These are phyloP conservation scores for Bisporella sp. DNA, from an alignment of 2,329 filamentous ascomycete species.

Conservation along the genomic window DNA sequence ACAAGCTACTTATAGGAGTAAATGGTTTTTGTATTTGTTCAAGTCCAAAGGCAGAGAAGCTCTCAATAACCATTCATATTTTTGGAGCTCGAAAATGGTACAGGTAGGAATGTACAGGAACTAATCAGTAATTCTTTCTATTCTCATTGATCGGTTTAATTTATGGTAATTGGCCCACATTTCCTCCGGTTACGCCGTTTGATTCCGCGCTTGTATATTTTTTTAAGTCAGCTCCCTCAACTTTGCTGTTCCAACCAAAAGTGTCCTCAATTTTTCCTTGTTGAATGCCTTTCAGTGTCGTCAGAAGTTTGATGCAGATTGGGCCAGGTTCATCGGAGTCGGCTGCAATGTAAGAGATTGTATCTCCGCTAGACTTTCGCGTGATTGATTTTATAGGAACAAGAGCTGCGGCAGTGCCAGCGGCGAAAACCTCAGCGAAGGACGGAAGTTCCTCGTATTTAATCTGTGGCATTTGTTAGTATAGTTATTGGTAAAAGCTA, in stretches of 20 bases:
- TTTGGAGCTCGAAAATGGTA: too few relatives aligned
- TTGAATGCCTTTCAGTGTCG: slow-evolving; percentile 79
- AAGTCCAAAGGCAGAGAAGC: too few relatives aligned
- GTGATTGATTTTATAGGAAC: slow-evolving; percentile 92
- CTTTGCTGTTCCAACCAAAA: slow-evolving; percentile 27
- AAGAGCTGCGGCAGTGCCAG: slow-evolving; percentile 83
- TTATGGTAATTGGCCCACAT: slow-evolving; percentile 13
- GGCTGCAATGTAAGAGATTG: slow-evolving; percentile 47
- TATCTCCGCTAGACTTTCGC: slow-evolving; percentile 47
- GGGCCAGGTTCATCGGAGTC: slow-evolving; percentile 64
- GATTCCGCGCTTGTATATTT: slow-evolving; percentile 19
- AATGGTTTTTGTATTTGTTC: too few relatives aligned
- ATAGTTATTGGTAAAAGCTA: background rate
- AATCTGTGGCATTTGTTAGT: slow-evolving; percentile 40
- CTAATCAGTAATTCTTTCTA: too few relatives aligned
- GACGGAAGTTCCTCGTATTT: slow-evolving; percentile 49
- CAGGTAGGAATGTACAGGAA: too few relatives aligned
- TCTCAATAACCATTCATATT: too few relatives aligned
- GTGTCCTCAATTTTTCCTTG: slow-evolving; percentile 68
- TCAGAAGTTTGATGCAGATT: slow-evolving; percentile 64
- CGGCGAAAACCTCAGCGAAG: slow-evolving; percentile 79
- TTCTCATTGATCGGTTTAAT: background rate
- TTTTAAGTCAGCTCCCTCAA: slow-evolving; percentile 21
- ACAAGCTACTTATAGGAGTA: too few relatives aligned
- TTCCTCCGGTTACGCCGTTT: slow-evolving; percentile 16